These are phyloP conservation scores for Nigrograna mackinnonii DNA, from an alignment of 2,329 filamentous ascomycete species.

Conservation along the genomic window DNA sequence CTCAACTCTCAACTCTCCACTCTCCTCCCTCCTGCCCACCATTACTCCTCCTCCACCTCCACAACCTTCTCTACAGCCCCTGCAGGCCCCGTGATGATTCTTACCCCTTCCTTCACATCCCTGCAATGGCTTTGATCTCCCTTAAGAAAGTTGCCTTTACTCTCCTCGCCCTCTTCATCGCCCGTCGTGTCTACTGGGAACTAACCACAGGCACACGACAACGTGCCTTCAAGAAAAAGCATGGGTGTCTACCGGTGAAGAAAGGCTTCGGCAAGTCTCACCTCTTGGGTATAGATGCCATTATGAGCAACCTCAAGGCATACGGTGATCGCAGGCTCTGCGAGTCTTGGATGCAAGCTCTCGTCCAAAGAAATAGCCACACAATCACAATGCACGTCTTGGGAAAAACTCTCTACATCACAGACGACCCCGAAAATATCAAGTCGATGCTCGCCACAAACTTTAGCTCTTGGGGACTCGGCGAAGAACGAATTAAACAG, in stretches of 20 bases:
- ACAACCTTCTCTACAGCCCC: no score
- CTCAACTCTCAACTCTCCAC: background rate
- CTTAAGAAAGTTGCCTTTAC: slow-evolving; percentile 12
- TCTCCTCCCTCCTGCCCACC: background rate
- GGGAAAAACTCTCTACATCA: slow-evolving; percentile 13
- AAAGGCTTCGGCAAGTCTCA: slow-evolving; percentile 52
- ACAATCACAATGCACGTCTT: slow-evolving; percentile 13
- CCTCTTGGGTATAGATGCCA: slow-evolving; percentile 51
- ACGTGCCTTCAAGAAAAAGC: slow-evolving; percentile 33
- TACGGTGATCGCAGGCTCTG: slow-evolving; percentile 25
- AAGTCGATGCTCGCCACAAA: slow-evolving; percentile 23
- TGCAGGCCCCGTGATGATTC: no score
- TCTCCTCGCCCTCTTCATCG: slow-evolving; percentile 12
- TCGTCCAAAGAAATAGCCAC: slow-evolving; percentile 11
- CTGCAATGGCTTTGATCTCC: slow-evolving; percentile 19
- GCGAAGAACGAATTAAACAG: slow-evolving; percentile 13
- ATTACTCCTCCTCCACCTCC: background rate
- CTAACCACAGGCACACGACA: slow-evolving; percentile 31
- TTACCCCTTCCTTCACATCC: background rate
- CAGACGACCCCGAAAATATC: slow-evolving; percentile 28
- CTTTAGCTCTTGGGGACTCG: slow-evolving; percentile 21
- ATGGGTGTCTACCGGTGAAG: slow-evolving; percentile 50
- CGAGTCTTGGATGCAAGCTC: slow-evolving; percentile 2
- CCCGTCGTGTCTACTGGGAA: slow-evolving; percentile 24
- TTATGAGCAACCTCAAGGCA: slow-evolving; percentile 43